A percentile compares a stretch with the other conserved stretches of the same genome.
phyloP scores from a whole-genome alignment of 176 grass and related monocot species.

The Oryza meyeriana region DNA sequence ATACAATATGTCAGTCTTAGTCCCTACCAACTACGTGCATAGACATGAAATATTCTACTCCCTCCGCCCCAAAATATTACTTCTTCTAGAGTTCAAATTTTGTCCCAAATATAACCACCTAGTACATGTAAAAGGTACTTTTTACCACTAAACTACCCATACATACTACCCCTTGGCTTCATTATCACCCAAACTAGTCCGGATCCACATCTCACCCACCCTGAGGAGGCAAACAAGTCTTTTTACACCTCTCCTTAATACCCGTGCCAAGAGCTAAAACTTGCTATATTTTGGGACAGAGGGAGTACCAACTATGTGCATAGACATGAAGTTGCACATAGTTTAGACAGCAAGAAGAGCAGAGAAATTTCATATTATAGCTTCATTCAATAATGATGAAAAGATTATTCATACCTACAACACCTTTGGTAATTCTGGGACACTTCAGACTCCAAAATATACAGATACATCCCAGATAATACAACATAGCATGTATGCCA shows the following conservation, averaged over 20 bases:
- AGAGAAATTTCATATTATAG: neutral
- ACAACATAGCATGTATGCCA: conserved; percentile 88
- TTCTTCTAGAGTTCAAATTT: too few species aligned
- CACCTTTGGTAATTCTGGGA: conserved; percentile 78
- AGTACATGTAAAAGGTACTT: too few species aligned
- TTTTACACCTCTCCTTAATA: too few species aligned
- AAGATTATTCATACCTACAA: conserved; percentile 56
- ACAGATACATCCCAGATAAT: conserved; percentile 93
- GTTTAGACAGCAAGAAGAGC: neutral
- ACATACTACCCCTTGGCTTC: too few species aligned
- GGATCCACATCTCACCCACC: too few species aligned
- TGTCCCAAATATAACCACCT: too few species aligned
- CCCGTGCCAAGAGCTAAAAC: too few species aligned
- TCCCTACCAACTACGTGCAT: neutral
- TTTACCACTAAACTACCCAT: too few species aligned
- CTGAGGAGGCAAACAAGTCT: too few species aligned
- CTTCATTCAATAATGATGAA: conserved; percentile 10
- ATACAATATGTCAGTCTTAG: neutral
- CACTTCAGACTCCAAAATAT: conserved; percentile 84
- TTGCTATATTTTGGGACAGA: neutral
- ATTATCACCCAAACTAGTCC: too few species aligned
- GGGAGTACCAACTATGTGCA: neutral
- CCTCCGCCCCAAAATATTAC: too few species aligned
- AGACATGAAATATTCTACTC: too few species aligned
- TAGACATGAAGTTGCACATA: neutral